Base-by-base conservation (phyloP, 805 yeast genomes). In the Scheffersomyces coipomensis region DNA sequence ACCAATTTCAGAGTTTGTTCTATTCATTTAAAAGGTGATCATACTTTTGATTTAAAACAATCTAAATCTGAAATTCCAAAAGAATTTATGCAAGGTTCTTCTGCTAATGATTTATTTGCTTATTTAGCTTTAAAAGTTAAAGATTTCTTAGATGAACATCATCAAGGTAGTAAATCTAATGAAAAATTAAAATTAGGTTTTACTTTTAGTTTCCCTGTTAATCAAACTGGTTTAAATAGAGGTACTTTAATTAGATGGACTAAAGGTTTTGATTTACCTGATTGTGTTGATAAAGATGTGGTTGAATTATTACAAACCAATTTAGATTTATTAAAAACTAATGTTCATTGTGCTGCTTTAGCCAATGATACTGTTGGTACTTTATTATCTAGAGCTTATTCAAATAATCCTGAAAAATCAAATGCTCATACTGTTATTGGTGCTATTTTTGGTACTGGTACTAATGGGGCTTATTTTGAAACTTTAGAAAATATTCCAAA, bases 311-410 rank as follows among this genome's bases (percentile, higher is more conserved):
- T 88, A 45, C 98, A 93, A 63, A 58, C 62, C 10, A 85, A 86
- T 42, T 54, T 91, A 34, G 84, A 87, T 51, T 53, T 48, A 3
- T 71, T 76, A 29, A 71, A 78, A 0, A 66, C 81, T 29, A 85
- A 87, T 8, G 88, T 88, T 27, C 57, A 64, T 26, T 86, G 90
- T 31, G 88, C 85, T 13, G 98, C 98, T 1, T 74, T 93, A 43
- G 95, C 96, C 19, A 91, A 91, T 60, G 99, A 91, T 60, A 93
- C 98, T 1, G 96, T 89, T 13, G 98, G 99, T 31, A 90, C 98
- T 10, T 73, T 91, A 45, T 71, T 91, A 56, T 83, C 96, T 8
- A 81, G 96, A 53, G 84, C 97, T 19, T 91, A 91, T 65, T 71
- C 87, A 4, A 79, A 87, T 25, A 69, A 76, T 37, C 73, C 80